Conservation (phyloP, 2,329 filamentous ascomycete genomes). For the Fusarium annulatum region DNA sequence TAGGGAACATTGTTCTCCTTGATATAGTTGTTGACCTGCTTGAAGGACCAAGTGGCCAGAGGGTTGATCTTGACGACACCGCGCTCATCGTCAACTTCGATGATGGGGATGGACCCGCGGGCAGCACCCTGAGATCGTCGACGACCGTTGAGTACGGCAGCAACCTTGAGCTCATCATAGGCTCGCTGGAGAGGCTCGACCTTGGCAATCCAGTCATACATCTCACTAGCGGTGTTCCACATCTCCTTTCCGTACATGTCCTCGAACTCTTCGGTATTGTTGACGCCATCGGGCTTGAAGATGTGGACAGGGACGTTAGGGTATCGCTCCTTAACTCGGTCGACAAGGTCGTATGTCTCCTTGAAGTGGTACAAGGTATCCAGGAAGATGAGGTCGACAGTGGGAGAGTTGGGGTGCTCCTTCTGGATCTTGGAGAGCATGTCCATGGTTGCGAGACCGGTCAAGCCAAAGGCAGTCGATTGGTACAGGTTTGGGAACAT, state of each 20-base stretch:
- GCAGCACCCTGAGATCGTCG: slow-evolving; percentile 92
- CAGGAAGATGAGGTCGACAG: slow-evolving; percentile 79
- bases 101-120: slow-evolving; percentile 87
- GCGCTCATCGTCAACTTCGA: slow-evolving; percentile 89
- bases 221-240: slow-evolving; percentile 86
- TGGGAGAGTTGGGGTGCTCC: slow-evolving; percentile 68
- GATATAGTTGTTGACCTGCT: slow-evolving; percentile 89
- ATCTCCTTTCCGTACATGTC: slow-evolving; percentile 82
- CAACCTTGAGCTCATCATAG: slow-evolving; percentile 86
- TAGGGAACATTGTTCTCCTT: slow-evolving; percentile 89
- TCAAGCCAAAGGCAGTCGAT: slow-evolving; percentile 84
- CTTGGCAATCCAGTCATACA: slow-evolving; percentile 98
- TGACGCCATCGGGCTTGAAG: slow-evolving; percentile 84
- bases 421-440: slow-evolving; percentile 82
- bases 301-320: slow-evolving; percentile 84
- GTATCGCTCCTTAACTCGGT: slow-evolving; percentile 81
- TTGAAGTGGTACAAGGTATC: slow-evolving; percentile 86
- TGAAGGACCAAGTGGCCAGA: slow-evolving; percentile 92
- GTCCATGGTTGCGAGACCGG: slow-evolving; percentile 84
- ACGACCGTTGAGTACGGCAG: slow-evolving; percentile 91
- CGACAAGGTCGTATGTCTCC: slow-evolving; percentile 79
- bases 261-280: slow-evolving; percentile 82
- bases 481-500: slow-evolving; percentile 91
- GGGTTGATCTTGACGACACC: slow-evolving; percentile 98
- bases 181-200: slow-evolving; percentile 95